Evolutionary conservation across 257 asterid species (phyloP).

Genomic region (Jaltomata sinuosa): DNA sequence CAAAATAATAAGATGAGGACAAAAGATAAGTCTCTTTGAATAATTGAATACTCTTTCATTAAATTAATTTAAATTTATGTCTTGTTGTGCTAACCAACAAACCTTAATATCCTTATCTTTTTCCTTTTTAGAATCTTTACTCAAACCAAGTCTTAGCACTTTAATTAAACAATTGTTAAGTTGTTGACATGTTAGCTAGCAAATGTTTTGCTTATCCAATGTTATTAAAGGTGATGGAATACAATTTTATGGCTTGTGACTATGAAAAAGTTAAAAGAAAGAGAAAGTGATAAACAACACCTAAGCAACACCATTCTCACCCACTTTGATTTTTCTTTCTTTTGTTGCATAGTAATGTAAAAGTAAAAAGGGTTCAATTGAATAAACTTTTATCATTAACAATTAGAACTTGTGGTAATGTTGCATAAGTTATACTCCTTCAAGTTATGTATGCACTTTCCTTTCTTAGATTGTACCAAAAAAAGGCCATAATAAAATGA

Average conservation of each 20-base stretch:
- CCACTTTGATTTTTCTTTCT: not conserved
- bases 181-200: not conserved
- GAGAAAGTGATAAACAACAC: not conserved
- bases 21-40: conserved; percentile 11
- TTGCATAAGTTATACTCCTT: not conserved
- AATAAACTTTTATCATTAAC: not conserved
- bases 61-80: not conserved
- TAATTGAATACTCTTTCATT: not conserved
- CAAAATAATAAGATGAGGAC: not conserved
- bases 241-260: not conserved
- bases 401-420: not conserved
- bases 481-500: not conserved
- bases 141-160: not conserved
- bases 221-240: not conserved
- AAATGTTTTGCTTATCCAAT: not conserved
- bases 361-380: not conserved
- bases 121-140: not conserved
- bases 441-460: not conserved
- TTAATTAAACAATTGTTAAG: not conserved
- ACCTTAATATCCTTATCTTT: not conserved
- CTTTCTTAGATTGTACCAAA: not conserved
- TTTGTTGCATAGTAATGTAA: not conserved
- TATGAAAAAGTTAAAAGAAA: not conserved
- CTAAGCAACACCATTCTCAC: not conserved
- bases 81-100: not conserved